Evolutionary conservation across 2,329 filamentous ascomycete genomes (phyloP).

Genomic region (Aureobasidium melanogenum): DNA sequence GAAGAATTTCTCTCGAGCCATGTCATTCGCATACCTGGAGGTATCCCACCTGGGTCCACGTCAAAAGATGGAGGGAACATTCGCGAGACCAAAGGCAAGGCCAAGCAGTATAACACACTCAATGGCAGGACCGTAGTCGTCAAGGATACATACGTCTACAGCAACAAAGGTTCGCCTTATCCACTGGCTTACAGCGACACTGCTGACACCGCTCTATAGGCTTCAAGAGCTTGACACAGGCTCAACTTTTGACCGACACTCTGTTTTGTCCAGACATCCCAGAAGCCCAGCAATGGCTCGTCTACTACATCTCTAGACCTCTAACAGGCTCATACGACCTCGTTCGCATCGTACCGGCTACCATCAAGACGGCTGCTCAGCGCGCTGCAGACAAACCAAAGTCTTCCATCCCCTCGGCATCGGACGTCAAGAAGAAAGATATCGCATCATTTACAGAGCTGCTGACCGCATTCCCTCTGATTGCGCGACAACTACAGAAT

Average conservation of each 20-base stretch:
- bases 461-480: slow-evolving; percentile 86
- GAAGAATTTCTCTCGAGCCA: slow-evolving; percentile 97
- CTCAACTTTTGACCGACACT: slow-evolving; percentile 72
- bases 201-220: slow-evolving; percentile 26
- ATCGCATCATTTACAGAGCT: slow-evolving; percentile 86
- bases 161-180: slow-evolving; percentile 61
- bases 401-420: slow-evolving; percentile 17
- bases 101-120: slow-evolving; percentile 84
- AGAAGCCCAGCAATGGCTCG: slow-evolving; percentile 86
- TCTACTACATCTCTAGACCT: slow-evolving; percentile 91
- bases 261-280: slow-evolving; percentile 85
- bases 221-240: slow-evolving; percentile 85
- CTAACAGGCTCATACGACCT: slow-evolving; percentile 77
- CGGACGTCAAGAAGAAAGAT: slow-evolving; percentile 67
- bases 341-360: slow-evolving; percentile 59
- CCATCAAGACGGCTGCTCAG: slow-evolving; percentile 28
- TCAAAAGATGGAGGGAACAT: slow-evolving; percentile 46
- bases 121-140: slow-evolving; percentile 91
- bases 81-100: slow-evolving; percentile 82
- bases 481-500: slow-evolving; percentile 89
- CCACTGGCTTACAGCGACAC: background rate
- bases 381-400: slow-evolving; percentile 20
- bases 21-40: slow-evolving; percentile 73
- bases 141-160: slow-evolving; percentile 88
- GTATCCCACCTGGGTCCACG: slow-evolving; percentile 35